Evolutionary conservation across 1,139 yeast species (phyloP), one percentile per base, ranked within the genome.

Genomic region (Candida sanyaensis): DNA sequence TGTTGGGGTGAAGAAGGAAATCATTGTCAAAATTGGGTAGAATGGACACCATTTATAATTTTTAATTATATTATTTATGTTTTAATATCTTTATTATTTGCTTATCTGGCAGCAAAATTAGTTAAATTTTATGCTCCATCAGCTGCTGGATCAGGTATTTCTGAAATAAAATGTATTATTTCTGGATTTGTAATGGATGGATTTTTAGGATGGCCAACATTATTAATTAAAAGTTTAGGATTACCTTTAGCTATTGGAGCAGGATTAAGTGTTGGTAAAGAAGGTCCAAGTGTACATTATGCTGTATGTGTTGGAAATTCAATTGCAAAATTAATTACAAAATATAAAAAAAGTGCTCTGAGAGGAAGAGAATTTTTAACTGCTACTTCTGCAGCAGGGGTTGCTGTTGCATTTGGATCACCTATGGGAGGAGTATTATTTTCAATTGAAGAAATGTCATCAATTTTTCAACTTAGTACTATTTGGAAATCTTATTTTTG

Each of bases 61-160:
- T 12, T 79, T 10, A 81, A 83, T 48, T 92, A 88, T 60, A 1
- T 82, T 2, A 60, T 81, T 1, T 92, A 84, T 61, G 75, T 90
- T 2, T 10, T 69, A 0, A 67, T 86, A 1, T 87, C 96, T 4
- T 65, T 86, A 1, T 21, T 71, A 0, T 83, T 92, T 60, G 87
- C 95, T 1, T 67, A 75, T 9, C 57, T 77, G 8, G 84, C 97
- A 1, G 90, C 95, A 0, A 64, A 75, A 11, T 63, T 90, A 41
- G 97, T 95, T 41, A 76, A 81, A 56, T 65, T 67, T 21, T 84
- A 81, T 59, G 93, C 97, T 0, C 97, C 97, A 0, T 78, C 85
- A 49, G 99, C 99, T 0, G 96, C 99, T 0, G 99, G 99, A 0
- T 88, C 96, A 2, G 99, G 99, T 0, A 95, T 95, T 43, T 87